A percentile compares a stretch with the other conserved stretches of the same genome.
These are phyloP conservation scores for Fusarium cicatricum DNA, from an alignment of 2,329 filamentous ascomycete genomes.

Conservation along the genomic window DNA sequence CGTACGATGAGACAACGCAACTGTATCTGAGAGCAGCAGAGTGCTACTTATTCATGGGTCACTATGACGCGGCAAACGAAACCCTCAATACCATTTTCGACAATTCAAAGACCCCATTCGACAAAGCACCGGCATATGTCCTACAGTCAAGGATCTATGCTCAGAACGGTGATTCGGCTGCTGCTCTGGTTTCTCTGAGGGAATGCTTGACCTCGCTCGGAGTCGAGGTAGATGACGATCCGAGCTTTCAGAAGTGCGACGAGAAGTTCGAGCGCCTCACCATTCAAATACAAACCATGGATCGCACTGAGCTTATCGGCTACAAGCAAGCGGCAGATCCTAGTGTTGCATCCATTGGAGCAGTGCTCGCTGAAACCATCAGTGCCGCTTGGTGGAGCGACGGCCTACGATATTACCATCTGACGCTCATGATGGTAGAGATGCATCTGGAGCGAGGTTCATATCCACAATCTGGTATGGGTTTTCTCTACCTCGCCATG, in stretches of 20 bases:
- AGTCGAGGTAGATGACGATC: constrained; percentile 69
- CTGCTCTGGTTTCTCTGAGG: constrained; percentile 74
- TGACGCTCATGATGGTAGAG: constrained; percentile 71
- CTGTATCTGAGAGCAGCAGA: constrained; percentile 83
- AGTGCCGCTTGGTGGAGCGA: constrained; percentile 79
- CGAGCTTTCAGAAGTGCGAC: constrained; percentile 81
- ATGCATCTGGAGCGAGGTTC: constrained; percentile 69
- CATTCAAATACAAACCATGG: constrained; percentile 66
- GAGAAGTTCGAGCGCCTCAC: constrained; percentile 71
- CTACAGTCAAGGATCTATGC: constrained; percentile 82
- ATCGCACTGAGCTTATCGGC: constrained; percentile 56
- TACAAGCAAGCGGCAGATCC: constrained; percentile 57
- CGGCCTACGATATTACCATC: constrained; percentile 74
- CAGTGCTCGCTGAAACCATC: constrained; percentile 74
- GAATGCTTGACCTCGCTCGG: constrained; percentile 76
- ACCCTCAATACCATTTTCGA: constrained; percentile 75
- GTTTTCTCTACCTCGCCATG: constrained; percentile 72
- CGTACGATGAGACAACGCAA: constrained; percentile 85
- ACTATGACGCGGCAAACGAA: constrained; percentile 71
- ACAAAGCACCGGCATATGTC: constrained; percentile 86
- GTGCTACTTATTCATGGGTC: constrained; percentile 80
- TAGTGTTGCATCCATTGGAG: constrained; percentile 69
- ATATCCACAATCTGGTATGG: constrained; percentile 74
- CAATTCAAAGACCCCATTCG: constrained; percentile 74
- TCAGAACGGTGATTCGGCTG: constrained; percentile 74